Base-by-base conservation (phyloP, 2,329 filamentous ascomycete genomes). In the Pseudofabraea citricarpa region DNA sequence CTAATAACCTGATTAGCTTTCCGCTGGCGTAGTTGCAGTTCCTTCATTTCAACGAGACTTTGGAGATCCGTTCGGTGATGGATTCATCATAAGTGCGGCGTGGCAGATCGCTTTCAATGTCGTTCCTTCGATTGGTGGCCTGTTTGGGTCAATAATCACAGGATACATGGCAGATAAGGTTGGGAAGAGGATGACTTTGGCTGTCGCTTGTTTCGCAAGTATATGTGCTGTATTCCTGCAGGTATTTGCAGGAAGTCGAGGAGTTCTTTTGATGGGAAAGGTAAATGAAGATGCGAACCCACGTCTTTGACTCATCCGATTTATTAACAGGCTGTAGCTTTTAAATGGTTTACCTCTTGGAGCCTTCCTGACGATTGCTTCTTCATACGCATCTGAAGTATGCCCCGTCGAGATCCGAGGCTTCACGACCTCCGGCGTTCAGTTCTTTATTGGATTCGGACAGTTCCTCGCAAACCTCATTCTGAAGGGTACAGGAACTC, bases 401-500 rank as follows among this genome's bases (percentile, higher is more conserved):
- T 66, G 67, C 0, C 74, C 73, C 0, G 44, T 66, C 71, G 43
- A 44, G 32, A 32, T 55, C 16, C 67, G 74, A 33, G 72, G 73
- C 29, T 62, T 74, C 19, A 60, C 72, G 0, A 74, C 72, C 0
- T 67, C 70, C 0, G 70, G 70, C 10, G 65, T 74, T 24, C 74
- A 77, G 46, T 62, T 77, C 1, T 72, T 68, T 19, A 70, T 76
- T 12, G 63, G 64, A 2, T 56, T 79, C 2, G 77, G 77, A 1
- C 77, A 82, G 54, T 63, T 79, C 12, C 68, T 80, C 16, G 76
- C 75, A 4, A 77, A 78, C 24, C 73, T 70, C 4, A 75, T 79
- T 4, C 72, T 81, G 46, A 76, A 75, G 49, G 68, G 65, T 4
- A 77, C 81, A 54, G 66, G 77, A 6, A 58, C 67, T 36, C 64